Conservation (phyloP, 139 green algal genomes). For the Chlamydomonas sp. region DNA sequence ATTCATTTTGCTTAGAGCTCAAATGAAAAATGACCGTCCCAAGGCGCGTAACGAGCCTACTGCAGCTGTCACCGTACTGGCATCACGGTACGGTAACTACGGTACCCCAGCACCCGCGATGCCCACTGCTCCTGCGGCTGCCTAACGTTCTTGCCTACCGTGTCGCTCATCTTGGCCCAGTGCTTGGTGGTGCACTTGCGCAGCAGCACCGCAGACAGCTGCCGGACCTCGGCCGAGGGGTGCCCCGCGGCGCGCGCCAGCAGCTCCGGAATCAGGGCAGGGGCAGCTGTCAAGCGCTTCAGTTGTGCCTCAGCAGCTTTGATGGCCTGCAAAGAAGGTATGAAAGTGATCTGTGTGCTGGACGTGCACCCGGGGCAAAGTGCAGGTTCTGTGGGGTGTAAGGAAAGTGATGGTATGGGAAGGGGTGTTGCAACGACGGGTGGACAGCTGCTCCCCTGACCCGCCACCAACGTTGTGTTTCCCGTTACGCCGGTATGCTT, state of each 20-base stretch:
- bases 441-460: too few relatives aligned
- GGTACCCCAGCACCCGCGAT: too few relatives aligned
- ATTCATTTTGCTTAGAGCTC: too few relatives aligned
- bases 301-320: conserved; percentile 53
- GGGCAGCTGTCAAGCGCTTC: conserved; percentile 44
- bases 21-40: too few relatives aligned
- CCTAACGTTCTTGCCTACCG: conserved; percentile 19
- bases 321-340: conserved; percentile 7
- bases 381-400: too few relatives aligned
- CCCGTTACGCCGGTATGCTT: too few relatives aligned
- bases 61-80: too few relatives aligned
- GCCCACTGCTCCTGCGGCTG: neutral
- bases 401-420: too few relatives aligned
- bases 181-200: conserved; percentile 70
- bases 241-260: conserved; percentile 52
- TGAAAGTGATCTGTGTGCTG: neutral
- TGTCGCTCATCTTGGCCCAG: conserved; percentile 54
- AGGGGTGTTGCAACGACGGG: too few relatives aligned
- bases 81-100: too few relatives aligned
- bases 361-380: neutral
- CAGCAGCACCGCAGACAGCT: conserved; percentile 76
- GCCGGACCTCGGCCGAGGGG: conserved; percentile 59
- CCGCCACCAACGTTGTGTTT: too few relatives aligned
- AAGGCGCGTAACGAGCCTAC: too few relatives aligned
- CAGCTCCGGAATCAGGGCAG: conserved; percentile 63